Evolutionary conservation across 192 early-diverging fungal genomes (phyloP).

Genomic region (Coemansia sp.): DNA sequence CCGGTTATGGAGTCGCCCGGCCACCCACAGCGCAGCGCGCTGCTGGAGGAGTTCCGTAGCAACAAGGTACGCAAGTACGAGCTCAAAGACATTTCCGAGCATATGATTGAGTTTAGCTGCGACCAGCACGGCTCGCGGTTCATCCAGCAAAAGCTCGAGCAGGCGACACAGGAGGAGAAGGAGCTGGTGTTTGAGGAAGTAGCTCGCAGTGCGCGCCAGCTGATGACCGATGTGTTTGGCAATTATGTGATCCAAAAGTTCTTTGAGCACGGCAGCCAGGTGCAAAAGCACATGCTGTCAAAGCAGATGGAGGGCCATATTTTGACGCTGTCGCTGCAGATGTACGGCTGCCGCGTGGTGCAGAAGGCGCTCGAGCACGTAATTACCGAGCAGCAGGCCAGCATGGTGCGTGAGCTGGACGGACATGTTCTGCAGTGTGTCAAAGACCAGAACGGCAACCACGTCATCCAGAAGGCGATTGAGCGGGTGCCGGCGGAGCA

Average conservation of each 20-base stretch:
- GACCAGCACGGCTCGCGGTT: slow-evolving; percentile 99
- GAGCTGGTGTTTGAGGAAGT: slow-evolving; percentile 97
- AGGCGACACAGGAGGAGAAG: slow-evolving; percentile 89
- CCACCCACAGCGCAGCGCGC: slow-evolving; percentile 72
- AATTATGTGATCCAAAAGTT: slow-evolving; percentile 99
- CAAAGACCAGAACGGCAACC: slow-evolving; percentile 99
- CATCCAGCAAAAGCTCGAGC: slow-evolving; percentile 98
- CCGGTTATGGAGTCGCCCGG: slow-evolving; percentile 50
- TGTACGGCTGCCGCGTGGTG: slow-evolving; percentile 99
- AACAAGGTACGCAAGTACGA: slow-evolving; percentile 98
- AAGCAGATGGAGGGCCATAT: slow-evolving; percentile 97
- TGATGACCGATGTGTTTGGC: slow-evolving; percentile 99
- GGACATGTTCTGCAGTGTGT: slow-evolving; percentile 97
- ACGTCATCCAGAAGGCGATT: slow-evolving; percentile 99
- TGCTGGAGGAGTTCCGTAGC: slow-evolving; percentile 95
- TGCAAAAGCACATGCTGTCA: slow-evolving; percentile 89
- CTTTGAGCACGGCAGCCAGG: slow-evolving; percentile 96
- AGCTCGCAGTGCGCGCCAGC: slow-evolving; percentile 80
- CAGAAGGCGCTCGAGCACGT: slow-evolving; percentile 98
- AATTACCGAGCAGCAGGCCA: slow-evolving; percentile 84
- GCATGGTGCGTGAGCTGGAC: slow-evolving; percentile 88
- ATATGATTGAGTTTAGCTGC: slow-evolving; percentile 97
- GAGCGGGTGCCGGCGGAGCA: slow-evolving; percentile 92
- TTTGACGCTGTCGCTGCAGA: slow-evolving; percentile 89
- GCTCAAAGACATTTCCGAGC: slow-evolving; percentile 89